Percentiles rank a stretch among this genome's conserved stretches.
These are phyloP conservation scores for Turnera subulata DNA, from an alignment of 345 rosid species.

Conservation along the genomic window DNA sequence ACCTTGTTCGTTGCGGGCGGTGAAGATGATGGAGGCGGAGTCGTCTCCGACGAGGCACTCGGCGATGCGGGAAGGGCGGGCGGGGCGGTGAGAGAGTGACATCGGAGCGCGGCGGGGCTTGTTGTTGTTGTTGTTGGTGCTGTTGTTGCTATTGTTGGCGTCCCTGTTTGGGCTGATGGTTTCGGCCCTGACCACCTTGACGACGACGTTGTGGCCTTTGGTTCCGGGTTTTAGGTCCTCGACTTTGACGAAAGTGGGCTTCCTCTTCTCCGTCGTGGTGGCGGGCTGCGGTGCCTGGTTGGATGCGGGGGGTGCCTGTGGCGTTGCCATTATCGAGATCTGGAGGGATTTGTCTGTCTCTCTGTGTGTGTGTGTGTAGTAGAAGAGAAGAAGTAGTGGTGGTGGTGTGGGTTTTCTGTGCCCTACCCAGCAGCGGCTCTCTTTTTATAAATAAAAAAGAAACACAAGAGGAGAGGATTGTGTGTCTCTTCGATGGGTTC, in stretches of 20 bases:
- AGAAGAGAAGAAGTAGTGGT: no score
- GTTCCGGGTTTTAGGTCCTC: conserved; percentile 58
- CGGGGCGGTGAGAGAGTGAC: conserved; percentile 40
- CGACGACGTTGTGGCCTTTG: conserved; percentile 49
- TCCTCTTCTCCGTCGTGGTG: conserved; percentile 34
- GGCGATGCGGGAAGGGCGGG: conserved; percentile 56
- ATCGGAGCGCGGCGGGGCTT: conserved; percentile 44
- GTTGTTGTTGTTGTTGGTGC: conserved; percentile 19
- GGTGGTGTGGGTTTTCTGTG: no score
- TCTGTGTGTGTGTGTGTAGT: no score
- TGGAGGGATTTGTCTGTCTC: not conserved
- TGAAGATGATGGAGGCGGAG: conserved; percentile 69
- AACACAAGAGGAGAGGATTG: no score
- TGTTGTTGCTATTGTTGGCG: conserved; percentile 31
- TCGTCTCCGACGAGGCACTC: conserved; percentile 83
- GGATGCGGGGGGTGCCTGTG: not conserved
- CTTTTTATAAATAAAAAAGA: no score
- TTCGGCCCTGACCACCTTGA: conserved; percentile 45
- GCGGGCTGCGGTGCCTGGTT: conserved; percentile 15
- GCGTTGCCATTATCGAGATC: conserved; percentile 9
- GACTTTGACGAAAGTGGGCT: conserved; percentile 53
- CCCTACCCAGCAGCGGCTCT: not conserved
- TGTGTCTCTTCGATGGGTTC: no score
- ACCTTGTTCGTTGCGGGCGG: conserved; percentile 94
- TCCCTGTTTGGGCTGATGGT: conserved; percentile 2